A percentile compares a stretch with the other conserved stretches of the same genome.
Evolutionary conservation across 805 yeast species (phyloP).

Genomic region (Candida michaelii): DNA sequence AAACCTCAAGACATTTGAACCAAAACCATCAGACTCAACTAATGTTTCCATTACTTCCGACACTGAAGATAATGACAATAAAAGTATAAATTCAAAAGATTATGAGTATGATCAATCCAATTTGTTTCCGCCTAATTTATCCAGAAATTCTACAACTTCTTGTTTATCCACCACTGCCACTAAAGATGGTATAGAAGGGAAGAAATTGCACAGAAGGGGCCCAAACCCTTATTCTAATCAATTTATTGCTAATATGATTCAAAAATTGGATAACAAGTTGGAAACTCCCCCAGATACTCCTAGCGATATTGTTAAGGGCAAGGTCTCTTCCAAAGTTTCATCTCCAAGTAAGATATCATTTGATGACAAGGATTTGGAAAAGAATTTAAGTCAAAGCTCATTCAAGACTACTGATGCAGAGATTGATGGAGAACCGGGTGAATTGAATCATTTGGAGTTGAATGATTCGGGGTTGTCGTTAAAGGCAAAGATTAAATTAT

Average conservation of each 20-base stretch:
- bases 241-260: conserved; percentile 21
- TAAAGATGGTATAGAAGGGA: conserved; percentile 72
- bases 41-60: conserved; percentile 22
- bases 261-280: conserved; percentile 4
- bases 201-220: conserved; percentile 47
- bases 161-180: conserved; percentile 74
- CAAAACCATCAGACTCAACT: conserved; percentile 5
- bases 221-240: conserved; percentile 37
- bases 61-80: neutral
- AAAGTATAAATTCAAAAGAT: conserved; percentile 5
- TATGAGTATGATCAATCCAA: conserved; percentile 1
- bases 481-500: conserved; percentile 43
- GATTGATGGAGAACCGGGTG: conserved; percentile 25
- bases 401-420: conserved; percentile 30
- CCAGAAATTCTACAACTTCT: conserved; percentile 62
- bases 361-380: conserved; percentile 2
- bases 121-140: conserved; percentile 39
- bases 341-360: neutral
- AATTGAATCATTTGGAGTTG: conserved; percentile 12
- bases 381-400: conserved; percentile 19
- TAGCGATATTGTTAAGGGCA: too few species aligned
- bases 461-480: conserved; percentile 38
- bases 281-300: neutral
- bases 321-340: too few species aligned
- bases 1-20: conserved; percentile 17